phyloP scores from a whole-genome alignment of 176 grass and related monocot species.

The Juncus effusus region DNA sequence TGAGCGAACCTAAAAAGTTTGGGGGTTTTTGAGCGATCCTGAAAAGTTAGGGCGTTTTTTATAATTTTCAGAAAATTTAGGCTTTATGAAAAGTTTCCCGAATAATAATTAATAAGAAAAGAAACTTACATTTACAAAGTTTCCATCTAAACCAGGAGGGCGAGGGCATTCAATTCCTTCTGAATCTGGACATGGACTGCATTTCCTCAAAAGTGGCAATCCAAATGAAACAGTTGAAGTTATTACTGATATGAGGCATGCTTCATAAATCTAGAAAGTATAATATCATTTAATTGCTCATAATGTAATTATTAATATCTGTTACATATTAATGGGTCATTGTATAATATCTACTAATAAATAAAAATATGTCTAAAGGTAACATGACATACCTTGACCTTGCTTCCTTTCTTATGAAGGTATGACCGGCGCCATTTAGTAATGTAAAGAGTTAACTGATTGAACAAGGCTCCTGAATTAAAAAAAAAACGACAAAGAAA shows the following conservation, averaged over 20 bases:
- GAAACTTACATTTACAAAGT: constrained; percentile 89
- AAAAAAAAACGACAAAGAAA: constrained; percentile 28
- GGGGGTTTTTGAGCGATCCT: no score
- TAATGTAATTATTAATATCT: no score
- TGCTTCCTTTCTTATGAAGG: constrained; percentile 91
- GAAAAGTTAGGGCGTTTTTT: no score
- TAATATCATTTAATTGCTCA: constrained; percentile 4
- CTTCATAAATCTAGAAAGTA: constrained; percentile 78
- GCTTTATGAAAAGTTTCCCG: neutral
- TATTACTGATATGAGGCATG: constrained; percentile 87
- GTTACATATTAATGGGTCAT: neutral
- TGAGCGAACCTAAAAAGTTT: no score
- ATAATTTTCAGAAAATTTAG: no score
- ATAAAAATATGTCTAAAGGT: no score
- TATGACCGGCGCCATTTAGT: constrained; percentile 79
- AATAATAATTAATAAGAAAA: neutral
- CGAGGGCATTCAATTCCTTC: constrained; percentile 92
- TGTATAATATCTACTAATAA: constrained; percentile 6
- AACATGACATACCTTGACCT: constrained; percentile 58
- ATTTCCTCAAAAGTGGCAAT: constrained; percentile 80
- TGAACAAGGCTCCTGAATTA: constrained; percentile 83
- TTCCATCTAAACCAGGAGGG: constrained; percentile 94
- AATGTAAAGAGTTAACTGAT: constrained; percentile 95
- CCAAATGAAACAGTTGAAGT: constrained; percentile 89
- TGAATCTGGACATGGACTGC: constrained; percentile 76